Conservation (phyloP, 2,329 filamentous ascomycete genomes). For the Exserohilum rostratum region DNA sequence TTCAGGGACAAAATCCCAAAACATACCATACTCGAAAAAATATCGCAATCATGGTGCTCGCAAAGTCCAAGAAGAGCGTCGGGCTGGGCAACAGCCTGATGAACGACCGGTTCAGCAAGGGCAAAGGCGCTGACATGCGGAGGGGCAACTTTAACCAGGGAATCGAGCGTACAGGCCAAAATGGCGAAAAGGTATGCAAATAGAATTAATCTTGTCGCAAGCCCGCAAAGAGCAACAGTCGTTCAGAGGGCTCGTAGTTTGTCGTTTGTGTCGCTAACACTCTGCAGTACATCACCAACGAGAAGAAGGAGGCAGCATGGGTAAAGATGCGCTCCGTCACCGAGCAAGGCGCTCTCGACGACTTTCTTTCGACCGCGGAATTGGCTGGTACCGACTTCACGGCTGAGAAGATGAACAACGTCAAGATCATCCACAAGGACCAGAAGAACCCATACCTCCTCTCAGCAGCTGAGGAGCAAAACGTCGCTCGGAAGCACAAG, state of each 20-base stretch:
- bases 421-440: slow-evolving; percentile 97
- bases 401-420: slow-evolving; percentile 97
- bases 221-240: background rate
- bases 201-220: background rate
- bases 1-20: slow-evolving; percentile 23
- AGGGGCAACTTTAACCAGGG: slow-evolving; percentile 67
- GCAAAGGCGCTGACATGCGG: slow-evolving; percentile 83
- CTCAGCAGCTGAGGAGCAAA: slow-evolving; percentile 81
- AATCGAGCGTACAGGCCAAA: slow-evolving; percentile 73
- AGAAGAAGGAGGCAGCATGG: slow-evolving; percentile 89
- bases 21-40: slow-evolving; percentile 18
- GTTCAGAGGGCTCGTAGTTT: background rate
- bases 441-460: slow-evolving; percentile 95
- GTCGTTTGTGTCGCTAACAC: slow-evolving; percentile 40
- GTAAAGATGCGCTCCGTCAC: slow-evolving; percentile 99
- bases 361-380: slow-evolving; percentile 94
- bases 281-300: slow-evolving; percentile 82
- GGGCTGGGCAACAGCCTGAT: slow-evolving; percentile 97
- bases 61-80: slow-evolving; percentile 94
- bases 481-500: slow-evolving; percentile 78
- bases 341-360: slow-evolving; percentile 93
- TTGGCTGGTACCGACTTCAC: slow-evolving; percentile 98
- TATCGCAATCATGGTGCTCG: slow-evolving; percentile 67
- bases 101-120: slow-evolving; percentile 97
- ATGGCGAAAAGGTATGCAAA: slow-evolving; percentile 70